Conservation (phyloP, 768 basidiomycete genomes). For the Cyclocybe aegerita region DNA sequence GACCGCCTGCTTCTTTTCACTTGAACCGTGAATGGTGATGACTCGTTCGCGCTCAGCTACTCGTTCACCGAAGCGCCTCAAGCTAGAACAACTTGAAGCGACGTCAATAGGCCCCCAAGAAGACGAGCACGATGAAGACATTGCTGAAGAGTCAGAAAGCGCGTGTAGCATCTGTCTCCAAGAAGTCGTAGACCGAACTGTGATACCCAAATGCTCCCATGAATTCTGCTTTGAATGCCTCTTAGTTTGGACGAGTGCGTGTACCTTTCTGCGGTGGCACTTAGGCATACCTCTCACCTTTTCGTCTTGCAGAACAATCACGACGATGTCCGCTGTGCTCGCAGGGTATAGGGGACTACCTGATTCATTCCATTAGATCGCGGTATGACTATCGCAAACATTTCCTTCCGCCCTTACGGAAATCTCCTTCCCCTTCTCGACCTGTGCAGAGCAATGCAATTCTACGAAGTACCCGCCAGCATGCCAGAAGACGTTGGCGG, state of each 20-base stretch:
- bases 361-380: conserved; percentile 80
- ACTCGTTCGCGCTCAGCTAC: conserved; percentile 17
- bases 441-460: conserved; percentile 25
- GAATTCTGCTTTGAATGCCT: conserved; percentile 95
- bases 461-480: conserved; percentile 25
- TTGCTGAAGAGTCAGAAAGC: conserved; percentile 43
- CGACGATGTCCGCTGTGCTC: conserved; percentile 78
- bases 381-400: conserved; percentile 82
- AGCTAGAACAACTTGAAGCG: conserved; percentile 12
- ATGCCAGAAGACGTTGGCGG: conserved; percentile 34
- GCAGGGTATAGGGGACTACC: conserved; percentile 62
- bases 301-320: conserved; percentile 57
- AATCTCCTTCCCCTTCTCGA: conserved; percentile 41
- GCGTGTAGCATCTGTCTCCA: conserved; percentile 90
- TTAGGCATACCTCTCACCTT: too few relatives aligned
- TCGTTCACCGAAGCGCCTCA: conserved; percentile 37
- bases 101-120: background rate
- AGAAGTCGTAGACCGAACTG: conserved; percentile 68
- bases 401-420: conserved; percentile 64
- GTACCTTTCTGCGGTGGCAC: too few relatives aligned
- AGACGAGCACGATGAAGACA: conserved; percentile 20
- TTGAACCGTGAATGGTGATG: conserved; percentile 3
- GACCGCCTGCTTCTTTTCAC: background rate
- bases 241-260: conserved; percentile 78
- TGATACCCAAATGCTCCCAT: conserved; percentile 85